Evolutionary conservation across 2,329 filamentous ascomycete species (phyloP), one percentile per base, ranked within the genome.

Genomic region (Chaetomiaceae sp.): DNA sequence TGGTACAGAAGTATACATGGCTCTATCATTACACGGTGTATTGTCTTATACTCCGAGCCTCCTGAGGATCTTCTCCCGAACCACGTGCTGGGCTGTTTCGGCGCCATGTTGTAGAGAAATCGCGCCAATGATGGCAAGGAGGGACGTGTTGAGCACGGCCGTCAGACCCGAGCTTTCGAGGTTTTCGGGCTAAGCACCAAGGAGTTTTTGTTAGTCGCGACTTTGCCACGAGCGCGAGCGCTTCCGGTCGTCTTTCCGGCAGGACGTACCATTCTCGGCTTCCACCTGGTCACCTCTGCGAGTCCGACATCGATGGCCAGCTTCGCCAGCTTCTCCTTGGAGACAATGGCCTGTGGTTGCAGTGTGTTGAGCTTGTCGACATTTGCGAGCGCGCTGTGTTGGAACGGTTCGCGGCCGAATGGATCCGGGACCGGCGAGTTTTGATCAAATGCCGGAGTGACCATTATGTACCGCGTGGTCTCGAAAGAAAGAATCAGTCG

Each of bases 91-190:
- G 51, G 92, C 90, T 49, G 87, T 79, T 39, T 85, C 83, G 33
- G 86, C 87, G 41, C 93, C 93, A 60, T 87, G 83, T 68, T 96
- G 89, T 63, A 99, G 73, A n/a, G 89, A 85, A 47, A 99, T 70
- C 10, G 93, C 93, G 19, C 93, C 93, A 39, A 97, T 73, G 49
- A 99, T 86, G 40, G 91, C 89, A 66, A 90, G 89, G 49, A 99
- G 63, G 3, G 89, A 82, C 55, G 89, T 84, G 43, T 86, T 81
- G 49, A 95, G 73, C 20, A 97, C 84, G 4, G 84, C 74, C 21
- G 88, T 79, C 23, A 86, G 69, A 58, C 93, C 93, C 0, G 89
- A 96, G 16, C 73, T 71, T 45, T 78, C 67, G 48, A 95, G 75
- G 60, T 90, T 84, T 55, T 84, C 73, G 19, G 83, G 78, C 77